Evolutionary conservation across 2,329 filamentous ascomycete genomes (phyloP).

Genomic region (Fonsecaea erecta): DNA sequence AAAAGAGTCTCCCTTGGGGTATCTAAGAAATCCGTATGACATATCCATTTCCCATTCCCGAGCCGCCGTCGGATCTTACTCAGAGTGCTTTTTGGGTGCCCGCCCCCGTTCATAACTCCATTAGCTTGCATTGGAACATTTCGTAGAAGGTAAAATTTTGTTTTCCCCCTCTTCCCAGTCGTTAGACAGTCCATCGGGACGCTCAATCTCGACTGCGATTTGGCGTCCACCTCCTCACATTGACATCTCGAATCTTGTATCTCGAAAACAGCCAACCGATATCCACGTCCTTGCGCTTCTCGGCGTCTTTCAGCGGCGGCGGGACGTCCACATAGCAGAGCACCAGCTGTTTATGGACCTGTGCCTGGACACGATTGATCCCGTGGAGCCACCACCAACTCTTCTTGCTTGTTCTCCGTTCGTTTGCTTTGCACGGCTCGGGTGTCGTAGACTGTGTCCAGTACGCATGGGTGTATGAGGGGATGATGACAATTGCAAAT

Average conservation of each 20-base stretch:
- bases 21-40: background rate
- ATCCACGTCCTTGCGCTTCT: constrained; percentile 51
- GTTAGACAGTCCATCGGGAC: background rate
- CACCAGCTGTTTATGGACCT: constrained; percentile 88
- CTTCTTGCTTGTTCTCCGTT: constrained; percentile 47
- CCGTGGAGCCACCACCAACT: constrained; percentile 71
- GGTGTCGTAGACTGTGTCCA: constrained; percentile 64
- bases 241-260: constrained; percentile 80
- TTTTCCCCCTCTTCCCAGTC: no score
- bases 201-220: constrained; percentile 72
- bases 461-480: constrained; percentile 74
- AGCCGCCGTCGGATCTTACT: background rate
- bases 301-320: constrained; percentile 60
- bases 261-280: constrained; percentile 67
- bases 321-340: constrained; percentile 92
- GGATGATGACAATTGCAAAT: constrained; percentile 83
- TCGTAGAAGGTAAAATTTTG: background rate
- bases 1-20: background rate
- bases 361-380: constrained; percentile 83
- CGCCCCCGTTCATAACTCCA: background rate
- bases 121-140: background rate
- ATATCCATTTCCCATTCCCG: background rate
- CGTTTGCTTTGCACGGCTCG: constrained; percentile 57
- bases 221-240: constrained; percentile 80
- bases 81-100: no score